These are phyloP conservation scores for Aspergillus terreus DNA, from an alignment of 2,329 filamentous ascomycete species.

Conservation along the genomic window DNA sequence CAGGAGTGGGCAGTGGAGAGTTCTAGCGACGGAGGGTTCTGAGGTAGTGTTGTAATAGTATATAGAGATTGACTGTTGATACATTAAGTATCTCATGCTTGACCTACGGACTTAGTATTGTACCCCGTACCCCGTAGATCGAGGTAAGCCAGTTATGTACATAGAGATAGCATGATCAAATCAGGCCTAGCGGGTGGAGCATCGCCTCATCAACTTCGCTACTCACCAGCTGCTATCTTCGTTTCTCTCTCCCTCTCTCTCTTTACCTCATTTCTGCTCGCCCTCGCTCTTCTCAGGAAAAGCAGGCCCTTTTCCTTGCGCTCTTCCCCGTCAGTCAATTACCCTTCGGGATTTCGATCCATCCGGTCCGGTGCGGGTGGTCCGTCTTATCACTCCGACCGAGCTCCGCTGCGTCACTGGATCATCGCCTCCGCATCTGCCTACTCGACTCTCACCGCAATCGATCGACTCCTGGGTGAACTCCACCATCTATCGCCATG, in stretches of 20 bases:
- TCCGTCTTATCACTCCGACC: constrained; percentile 16
- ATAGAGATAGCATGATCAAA: not conserved
- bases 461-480: no score
- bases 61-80: not conserved
- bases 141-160: not conserved
- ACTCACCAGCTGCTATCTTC: no score
- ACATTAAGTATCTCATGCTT: no score
- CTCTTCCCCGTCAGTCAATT: not conserved
- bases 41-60: not conserved
- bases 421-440: constrained; percentile 5
- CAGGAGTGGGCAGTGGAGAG: constrained; percentile 16
- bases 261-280: not conserved
- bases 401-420: constrained; percentile 27
- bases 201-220: not conserved
- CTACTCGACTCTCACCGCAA: not conserved
- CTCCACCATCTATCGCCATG: constrained; percentile 33
- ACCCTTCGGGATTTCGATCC: not conserved
- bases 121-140: no score
- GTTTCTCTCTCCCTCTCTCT: not conserved
- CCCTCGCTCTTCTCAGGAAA: constrained; percentile 4
- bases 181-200: not conserved
- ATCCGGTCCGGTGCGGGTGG: not conserved
- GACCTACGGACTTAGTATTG: no score
- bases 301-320: constrained; percentile 15
- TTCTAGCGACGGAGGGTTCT: constrained; percentile 16